Percentiles rank a stretch among this genome's conserved stretches.
phyloP scores from a whole-genome alignment of 2,329 filamentous ascomycete genomes.

The Nothophaeocryptopus gaeumannii region DNA sequence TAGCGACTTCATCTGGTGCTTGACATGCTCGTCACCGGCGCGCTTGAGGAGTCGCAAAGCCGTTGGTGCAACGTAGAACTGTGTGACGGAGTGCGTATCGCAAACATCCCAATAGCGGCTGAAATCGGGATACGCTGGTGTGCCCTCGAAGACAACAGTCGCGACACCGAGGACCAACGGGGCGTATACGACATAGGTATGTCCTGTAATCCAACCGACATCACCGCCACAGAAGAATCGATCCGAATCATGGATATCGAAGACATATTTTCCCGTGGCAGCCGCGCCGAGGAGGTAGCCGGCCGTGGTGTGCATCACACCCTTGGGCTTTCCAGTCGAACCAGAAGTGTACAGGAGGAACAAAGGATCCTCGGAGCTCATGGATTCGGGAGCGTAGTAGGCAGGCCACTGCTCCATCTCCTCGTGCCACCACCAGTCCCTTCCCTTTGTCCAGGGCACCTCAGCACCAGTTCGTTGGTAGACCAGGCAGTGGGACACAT shows the following conservation, averaged over 20 bases:
- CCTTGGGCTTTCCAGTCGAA: conserved; percentile 97
- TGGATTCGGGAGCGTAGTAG: conserved; percentile 83
- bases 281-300: conserved; percentile 94
- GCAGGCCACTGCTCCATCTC: conserved; percentile 94
- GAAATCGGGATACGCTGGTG: conserved; percentile 94
- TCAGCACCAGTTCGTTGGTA: conserved; percentile 94
- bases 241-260: conserved; percentile 93
- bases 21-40: conserved; percentile 88
- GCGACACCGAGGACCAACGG: conserved; percentile 88
- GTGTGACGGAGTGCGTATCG: conserved; percentile 88
- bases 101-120: conserved; percentile 99
- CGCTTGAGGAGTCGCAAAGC: conserved; percentile 91
- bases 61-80: conserved; percentile 97
- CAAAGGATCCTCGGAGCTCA: conserved; percentile 92
- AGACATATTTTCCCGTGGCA: conserved; percentile 94
- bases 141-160: conserved; percentile 96
- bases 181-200: conserved; percentile 97
- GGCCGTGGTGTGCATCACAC: conserved; percentile 94
- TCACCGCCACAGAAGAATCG: conserved; percentile 97
- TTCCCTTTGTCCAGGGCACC: conserved; percentile 81
- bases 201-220: conserved; percentile 98
- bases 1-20: conserved; percentile 82
- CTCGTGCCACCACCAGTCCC: conserved; percentile 98
- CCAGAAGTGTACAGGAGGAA: conserved; percentile 98
- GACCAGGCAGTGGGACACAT: conserved; percentile 80